These are phyloP conservation scores for Lecanoromycetidae sp. DNA, from an alignment of 2,329 filamentous ascomycete genomes.

Conservation along the genomic window DNA sequence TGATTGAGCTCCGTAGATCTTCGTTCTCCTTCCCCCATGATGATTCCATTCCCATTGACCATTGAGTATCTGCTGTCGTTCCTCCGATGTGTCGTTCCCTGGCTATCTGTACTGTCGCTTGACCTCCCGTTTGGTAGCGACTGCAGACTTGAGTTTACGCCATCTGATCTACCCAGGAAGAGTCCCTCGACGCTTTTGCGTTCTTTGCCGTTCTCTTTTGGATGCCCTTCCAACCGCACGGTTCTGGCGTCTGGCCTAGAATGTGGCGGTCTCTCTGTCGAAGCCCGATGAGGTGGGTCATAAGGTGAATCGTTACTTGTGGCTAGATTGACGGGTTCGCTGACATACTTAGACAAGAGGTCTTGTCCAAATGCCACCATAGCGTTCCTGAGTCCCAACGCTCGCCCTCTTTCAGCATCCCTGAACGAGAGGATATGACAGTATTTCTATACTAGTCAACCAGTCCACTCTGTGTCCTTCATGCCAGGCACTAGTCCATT, in stretches of 20 bases:
- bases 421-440: slow-evolving; percentile 8
- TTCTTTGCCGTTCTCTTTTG: slow-evolving; percentile 24
- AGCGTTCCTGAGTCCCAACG: background rate
- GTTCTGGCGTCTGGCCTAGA: slow-evolving; percentile 24
- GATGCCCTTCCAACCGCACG: slow-evolving; percentile 25
- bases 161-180: slow-evolving; percentile 31
- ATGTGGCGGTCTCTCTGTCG: slow-evolving; percentile 20
- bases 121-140: slow-evolving; percentile 47
- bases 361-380: slow-evolving; percentile 41
- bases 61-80: slow-evolving; percentile 19
- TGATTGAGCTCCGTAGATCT: slow-evolving; percentile 2
- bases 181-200: slow-evolving; percentile 37
- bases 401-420: slow-evolving; percentile 2
- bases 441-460: no score
- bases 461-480: no score
- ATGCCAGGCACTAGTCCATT: background rate
- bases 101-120: slow-evolving; percentile 31
- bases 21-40: slow-evolving; percentile 22
- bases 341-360: slow-evolving; percentile 36
- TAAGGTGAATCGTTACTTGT: slow-evolving; percentile 20
- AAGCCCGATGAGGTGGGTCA: slow-evolving; percentile 24
- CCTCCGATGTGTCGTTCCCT: slow-evolving; percentile 25
- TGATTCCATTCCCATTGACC: slow-evolving; percentile 18
- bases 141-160: slow-evolving; percentile 44
- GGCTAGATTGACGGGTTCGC: slow-evolving; percentile 26